A percentile compares a stretch with the other conserved stretches of the same genome.
Conservation (phyloP, 1,284 basidiomycete species). For the Microbotryum lychnidis-dioicae region DNA sequence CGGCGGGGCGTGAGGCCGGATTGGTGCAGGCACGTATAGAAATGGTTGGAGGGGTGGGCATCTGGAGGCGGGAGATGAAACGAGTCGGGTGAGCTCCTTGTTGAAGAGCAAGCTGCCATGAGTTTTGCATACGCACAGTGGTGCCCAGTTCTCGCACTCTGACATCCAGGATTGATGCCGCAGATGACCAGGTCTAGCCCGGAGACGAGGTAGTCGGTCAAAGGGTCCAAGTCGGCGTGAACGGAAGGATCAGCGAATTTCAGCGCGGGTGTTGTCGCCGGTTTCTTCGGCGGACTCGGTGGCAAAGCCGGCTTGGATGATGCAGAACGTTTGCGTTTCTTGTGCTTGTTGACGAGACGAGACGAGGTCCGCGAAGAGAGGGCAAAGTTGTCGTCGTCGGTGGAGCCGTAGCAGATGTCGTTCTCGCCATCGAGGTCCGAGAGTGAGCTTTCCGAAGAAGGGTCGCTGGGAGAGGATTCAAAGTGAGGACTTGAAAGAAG, state of each 20-base stretch:
- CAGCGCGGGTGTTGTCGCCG: conserved; percentile 32
- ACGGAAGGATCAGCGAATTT: conserved; percentile 39
- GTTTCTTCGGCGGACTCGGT: too few species aligned
- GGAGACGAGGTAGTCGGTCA: conserved; percentile 45
- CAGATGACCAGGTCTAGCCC: conserved; percentile 42
- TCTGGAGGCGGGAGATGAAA: conserved; percentile 5
- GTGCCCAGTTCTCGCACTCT: conserved; percentile 56
- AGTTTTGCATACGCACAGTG: conserved; percentile 46
- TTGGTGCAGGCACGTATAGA: conserved; percentile 47
- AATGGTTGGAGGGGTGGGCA: conserved; percentile 56
- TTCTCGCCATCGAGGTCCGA: too few species aligned
- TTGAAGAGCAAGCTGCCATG: too few species aligned
- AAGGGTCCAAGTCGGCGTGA: conserved; percentile 38
- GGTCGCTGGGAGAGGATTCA: too few species aligned
- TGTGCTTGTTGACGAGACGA: too few species aligned
- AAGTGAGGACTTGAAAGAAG: too few species aligned
- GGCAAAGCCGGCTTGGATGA: too few species aligned
- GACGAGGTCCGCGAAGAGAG: too few species aligned
- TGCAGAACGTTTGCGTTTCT: too few species aligned
- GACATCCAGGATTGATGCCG: conserved; percentile 39
- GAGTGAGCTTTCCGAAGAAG: too few species aligned
- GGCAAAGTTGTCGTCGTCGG: too few species aligned
- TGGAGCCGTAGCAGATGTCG: too few species aligned
- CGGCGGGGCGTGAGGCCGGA: conserved; percentile 53
- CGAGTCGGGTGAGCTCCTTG: neutral